A percentile compares a stretch with the other conserved stretches of the same genome.
Evolutionary conservation across 2,329 filamentous ascomycete species (phyloP).

Genomic region (Ascosphaera aggregata): DNA sequence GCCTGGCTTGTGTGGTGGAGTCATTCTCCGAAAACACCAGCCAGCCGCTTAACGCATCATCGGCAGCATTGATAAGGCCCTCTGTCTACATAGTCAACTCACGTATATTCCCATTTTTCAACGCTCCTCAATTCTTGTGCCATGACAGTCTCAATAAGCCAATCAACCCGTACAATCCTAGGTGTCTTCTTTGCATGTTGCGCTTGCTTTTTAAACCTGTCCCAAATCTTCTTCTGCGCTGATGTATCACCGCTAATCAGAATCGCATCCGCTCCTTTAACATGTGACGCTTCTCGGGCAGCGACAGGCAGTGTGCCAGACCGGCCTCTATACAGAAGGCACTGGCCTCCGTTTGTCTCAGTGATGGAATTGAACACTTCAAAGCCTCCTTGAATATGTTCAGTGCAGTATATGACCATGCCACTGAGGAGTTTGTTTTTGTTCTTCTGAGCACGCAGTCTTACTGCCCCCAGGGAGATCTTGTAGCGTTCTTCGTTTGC

Average conservation of each 20-base stretch:
- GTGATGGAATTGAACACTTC: slow-evolving; percentile 74
- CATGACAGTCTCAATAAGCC: slow-evolving; percentile 79
- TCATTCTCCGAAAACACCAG: no score
- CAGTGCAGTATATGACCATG: slow-evolving; percentile 65
- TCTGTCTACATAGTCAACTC: no score
- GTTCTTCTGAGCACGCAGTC: slow-evolving; percentile 50
- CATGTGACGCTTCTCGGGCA: slow-evolving; percentile 31
- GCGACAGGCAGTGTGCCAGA: slow-evolving; percentile 43
- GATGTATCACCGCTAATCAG: slow-evolving; percentile 46
- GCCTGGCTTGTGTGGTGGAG: no score
- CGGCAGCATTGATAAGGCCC: no score
- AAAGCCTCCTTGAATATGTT: slow-evolving; percentile 53
- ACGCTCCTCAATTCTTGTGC: slow-evolving; percentile 53
- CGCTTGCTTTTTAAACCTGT: slow-evolving; percentile 58
- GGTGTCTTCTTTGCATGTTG: slow-evolving; percentile 55
- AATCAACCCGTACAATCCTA: slow-evolving; percentile 63
- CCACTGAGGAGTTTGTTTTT: slow-evolving; percentile 50
- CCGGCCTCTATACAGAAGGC: slow-evolving; percentile 52
- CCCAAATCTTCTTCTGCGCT: slow-evolving; percentile 54
- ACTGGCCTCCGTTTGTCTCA: slow-evolving; percentile 67
- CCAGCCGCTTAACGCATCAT: no score
- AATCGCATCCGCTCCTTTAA: slow-evolving; percentile 28
- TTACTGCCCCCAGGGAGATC: slow-evolving; percentile 43
- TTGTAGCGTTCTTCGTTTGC: slow-evolving; percentile 49
- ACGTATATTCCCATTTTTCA: slow-evolving; percentile 29